Evolutionary conservation across 2,329 filamentous ascomycete genomes (phyloP), one percentile per base, ranked within the genome.

Genomic region (Aspergillus persii): DNA sequence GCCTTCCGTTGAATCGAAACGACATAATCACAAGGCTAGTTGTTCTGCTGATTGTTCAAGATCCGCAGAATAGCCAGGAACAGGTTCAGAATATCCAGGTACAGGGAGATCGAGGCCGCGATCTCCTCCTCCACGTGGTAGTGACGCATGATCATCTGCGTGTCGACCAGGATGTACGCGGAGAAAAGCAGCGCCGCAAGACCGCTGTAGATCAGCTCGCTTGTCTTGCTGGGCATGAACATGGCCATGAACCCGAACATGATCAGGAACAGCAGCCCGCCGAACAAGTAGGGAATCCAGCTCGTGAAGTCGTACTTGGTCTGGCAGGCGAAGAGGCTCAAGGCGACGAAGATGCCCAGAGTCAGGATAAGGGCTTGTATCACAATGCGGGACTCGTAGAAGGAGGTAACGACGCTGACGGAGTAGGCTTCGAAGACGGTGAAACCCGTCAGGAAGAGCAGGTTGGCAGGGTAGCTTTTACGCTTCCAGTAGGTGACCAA

Each of bases 91-190:
- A 98, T 88, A 76, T 98, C 94, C 53, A 99, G 84, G 76, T 99
- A 99, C 52, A 99, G 84, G 73, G 91, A 95, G 76, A 99, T 96
- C 8, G 91, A 89, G 53, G 94, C 94, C 6, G 93, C 92, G 74
- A 98, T 97, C 82, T 97, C 93, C 84, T 97, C 94, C 79, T 99
- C 95, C 54, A 97, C 92, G 72, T 98, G 94, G 79, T 97, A 95
- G 77, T 96, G 91, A 71, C 93, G 87, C 86, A 99, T 89, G 62
- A 99, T 87, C 68, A 99, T 80, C 82, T 99, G 95, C 0, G 95
- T 99, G 74, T 99, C 95, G 50, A 98, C 91, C 50, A 99, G 83
- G 62, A 99, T 96, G 78, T 99, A 99, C 7, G 83, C 94, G 52
- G 89, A 93, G 82, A 99, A 99, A 72, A 99, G 86, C 50, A 99